Evolutionary conservation across 2,329 filamentous ascomycete genomes (phyloP).

Genomic region (Claviceps purpurea): DNA sequence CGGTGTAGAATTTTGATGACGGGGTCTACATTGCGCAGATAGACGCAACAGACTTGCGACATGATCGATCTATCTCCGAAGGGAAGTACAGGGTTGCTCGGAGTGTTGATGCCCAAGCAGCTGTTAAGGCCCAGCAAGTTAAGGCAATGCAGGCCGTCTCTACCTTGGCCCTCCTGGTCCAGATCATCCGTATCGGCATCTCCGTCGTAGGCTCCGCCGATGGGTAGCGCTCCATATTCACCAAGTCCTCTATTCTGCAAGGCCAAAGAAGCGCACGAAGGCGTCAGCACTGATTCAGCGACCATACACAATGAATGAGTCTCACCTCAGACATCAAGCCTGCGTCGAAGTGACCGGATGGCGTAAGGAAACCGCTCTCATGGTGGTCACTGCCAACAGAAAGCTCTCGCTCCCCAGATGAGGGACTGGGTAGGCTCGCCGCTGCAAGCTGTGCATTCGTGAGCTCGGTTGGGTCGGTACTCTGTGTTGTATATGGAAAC

Average conservation of each 20-base stretch:
- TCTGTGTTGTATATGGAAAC: background rate
- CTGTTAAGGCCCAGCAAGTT: background rate
- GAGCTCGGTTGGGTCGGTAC: background rate
- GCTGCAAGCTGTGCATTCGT: background rate
- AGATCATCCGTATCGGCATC: background rate
- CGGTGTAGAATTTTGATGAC: slow-evolving; percentile 9
- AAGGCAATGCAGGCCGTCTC: background rate
- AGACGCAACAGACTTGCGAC: slow-evolving; percentile 3
- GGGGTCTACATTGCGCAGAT: slow-evolving; percentile 8
- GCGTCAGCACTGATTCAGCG: background rate
- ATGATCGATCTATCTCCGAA: background rate
- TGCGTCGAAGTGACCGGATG: background rate
- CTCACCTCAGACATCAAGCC: background rate
- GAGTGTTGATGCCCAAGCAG: background rate
- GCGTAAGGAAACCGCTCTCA: background rate
- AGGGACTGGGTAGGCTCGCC: background rate
- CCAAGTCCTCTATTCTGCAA: background rate
- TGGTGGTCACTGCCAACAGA: background rate
- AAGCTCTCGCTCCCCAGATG: background rate
- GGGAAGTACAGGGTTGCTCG: background rate
- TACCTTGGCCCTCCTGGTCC: background rate
- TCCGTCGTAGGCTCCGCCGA: background rate
- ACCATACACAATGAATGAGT: no score
- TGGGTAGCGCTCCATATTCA: background rate
- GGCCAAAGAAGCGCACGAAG: background rate